Evolutionary conservation across 768 basidiomycete species (phyloP).

Genomic region (Russula sp.): DNA sequence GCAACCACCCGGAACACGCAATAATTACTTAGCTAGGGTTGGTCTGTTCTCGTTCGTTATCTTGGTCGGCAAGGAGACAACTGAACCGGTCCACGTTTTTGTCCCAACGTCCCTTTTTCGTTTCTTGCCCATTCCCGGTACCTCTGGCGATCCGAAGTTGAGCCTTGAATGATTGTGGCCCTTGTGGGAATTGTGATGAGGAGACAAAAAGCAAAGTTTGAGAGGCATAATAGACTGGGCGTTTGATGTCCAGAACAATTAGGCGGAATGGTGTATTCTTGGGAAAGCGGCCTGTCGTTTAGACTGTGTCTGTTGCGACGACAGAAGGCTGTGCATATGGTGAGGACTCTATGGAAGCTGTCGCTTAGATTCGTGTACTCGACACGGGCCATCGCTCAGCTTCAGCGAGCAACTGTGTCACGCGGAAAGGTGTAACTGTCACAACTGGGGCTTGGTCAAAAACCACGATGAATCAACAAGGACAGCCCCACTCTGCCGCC

Average conservation of each 20-base stretch:
- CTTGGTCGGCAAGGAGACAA: conserved; percentile 32
- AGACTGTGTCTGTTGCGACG: conserved; percentile 2
- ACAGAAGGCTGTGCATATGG: background rate
- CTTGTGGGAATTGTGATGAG: background rate
- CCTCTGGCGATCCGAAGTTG: background rate
- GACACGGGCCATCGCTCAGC: too few relatives aligned
- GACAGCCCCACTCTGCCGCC: conserved; percentile 35
- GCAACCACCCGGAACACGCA: conserved; percentile 13
- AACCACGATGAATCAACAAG: conserved; percentile 44
- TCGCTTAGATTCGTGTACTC: background rate
- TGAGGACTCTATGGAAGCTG: background rate
- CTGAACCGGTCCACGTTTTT: conserved; percentile 5
- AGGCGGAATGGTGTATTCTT: background rate
- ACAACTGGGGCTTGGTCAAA: conserved; percentile 32
- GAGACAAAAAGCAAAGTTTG: background rate
- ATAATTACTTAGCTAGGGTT: conserved; percentile 19
- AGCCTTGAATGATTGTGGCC: too few relatives aligned
- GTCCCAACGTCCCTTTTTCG: conserved; percentile 2
- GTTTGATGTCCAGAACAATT: conserved; percentile 9
- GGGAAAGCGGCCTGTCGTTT: background rate
- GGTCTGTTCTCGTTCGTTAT: conserved; percentile 20
- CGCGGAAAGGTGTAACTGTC: conserved; percentile 23
- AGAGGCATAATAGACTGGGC: too few relatives aligned
- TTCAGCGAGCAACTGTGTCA: conserved; percentile 23
- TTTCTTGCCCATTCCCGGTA: background rate